These are phyloP conservation scores for Talaromyces sp. DNA, from an alignment of 2,329 filamentous ascomycete species.

Conservation along the genomic window DNA sequence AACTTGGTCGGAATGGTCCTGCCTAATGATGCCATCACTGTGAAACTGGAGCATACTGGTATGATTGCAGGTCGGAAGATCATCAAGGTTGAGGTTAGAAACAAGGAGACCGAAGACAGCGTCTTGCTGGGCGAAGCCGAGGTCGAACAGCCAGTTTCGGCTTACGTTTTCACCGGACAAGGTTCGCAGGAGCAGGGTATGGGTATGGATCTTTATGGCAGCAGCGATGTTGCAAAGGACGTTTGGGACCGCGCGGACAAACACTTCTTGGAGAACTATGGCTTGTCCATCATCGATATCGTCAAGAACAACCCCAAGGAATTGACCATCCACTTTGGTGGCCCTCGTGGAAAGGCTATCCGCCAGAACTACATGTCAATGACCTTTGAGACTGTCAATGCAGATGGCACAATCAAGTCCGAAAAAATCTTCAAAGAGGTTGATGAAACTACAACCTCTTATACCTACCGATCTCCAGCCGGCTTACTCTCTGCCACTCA, in stretches of 20 bases:
- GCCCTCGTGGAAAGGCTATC: constrained; percentile 92
- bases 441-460: constrained; percentile 83
- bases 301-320: constrained; percentile 99
- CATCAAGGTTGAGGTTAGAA: constrained; percentile 95
- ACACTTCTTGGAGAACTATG: constrained; percentile 98
- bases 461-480: constrained; percentile 93
- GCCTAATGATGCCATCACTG: constrained; percentile 89
- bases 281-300: constrained; percentile 96
- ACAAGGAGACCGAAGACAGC: constrained; percentile 94
- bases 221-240: constrained; percentile 88
- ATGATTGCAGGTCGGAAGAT: constrained; percentile 99
- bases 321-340: constrained; percentile 96
- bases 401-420: constrained; percentile 90
- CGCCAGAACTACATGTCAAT: constrained; percentile 99
- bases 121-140: constrained; percentile 92
- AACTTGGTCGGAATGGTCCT: constrained; percentile 98
- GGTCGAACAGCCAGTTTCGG: constrained; percentile 92
- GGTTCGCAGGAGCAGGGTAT: constrained; percentile 98
- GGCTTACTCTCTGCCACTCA: constrained; percentile 94
- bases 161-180: constrained; percentile 97
- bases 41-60: constrained; percentile 91
- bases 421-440: constrained; percentile 99
- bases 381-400: constrained; percentile 96
- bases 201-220: constrained; percentile 98
- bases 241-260: constrained; percentile 98